These are phyloP conservation scores for Nicotiana benthamiana DNA, from an alignment of 257 asterid species.

Conservation along the genomic window DNA sequence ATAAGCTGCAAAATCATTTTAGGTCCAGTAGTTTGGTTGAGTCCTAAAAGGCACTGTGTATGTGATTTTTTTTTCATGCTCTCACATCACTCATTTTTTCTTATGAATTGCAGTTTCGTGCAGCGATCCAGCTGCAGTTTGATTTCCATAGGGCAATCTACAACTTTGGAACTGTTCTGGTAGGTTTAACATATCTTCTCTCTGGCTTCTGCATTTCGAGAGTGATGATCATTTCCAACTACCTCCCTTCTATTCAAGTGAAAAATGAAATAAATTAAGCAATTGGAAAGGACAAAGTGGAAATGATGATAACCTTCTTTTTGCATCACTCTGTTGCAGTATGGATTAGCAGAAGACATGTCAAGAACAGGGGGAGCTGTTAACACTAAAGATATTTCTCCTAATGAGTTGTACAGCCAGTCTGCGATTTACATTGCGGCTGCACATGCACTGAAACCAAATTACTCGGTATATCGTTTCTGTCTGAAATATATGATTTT, in stretches of 20 bases:
- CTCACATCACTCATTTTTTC: neutral
- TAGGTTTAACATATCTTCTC: slow-evolving; percentile 32
- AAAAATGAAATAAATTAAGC: neutral
- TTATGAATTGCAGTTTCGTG: slow-evolving; percentile 66
- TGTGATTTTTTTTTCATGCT: neutral
- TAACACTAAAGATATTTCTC: slow-evolving; percentile 62
- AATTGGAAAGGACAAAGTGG: neutral
- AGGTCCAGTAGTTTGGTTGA: neutral
- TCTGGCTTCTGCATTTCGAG: slow-evolving; percentile 2
- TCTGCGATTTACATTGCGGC: slow-evolving; percentile 97
- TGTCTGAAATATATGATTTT: slow-evolving; percentile 8
- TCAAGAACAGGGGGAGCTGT: slow-evolving; percentile 81
- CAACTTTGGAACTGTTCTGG: slow-evolving; percentile 99
- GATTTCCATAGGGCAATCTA: slow-evolving; percentile 99
- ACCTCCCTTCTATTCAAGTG: neutral
- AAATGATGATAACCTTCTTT: slow-evolving; percentile 15
- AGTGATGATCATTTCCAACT: slow-evolving; percentile 10
- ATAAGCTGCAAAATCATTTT: neutral
- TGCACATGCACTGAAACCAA: slow-evolving; percentile 94
- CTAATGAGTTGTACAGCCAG: slow-evolving; percentile 92
- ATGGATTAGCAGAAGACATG: slow-evolving; percentile 94
- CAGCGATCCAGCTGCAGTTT: slow-evolving; percentile 91
- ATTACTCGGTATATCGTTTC: slow-evolving; percentile 60
- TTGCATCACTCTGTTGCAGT: slow-evolving; percentile 43
- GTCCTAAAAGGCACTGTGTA: neutral